Base-by-base conservation (phyloP, 768 basidiomycete species). In the Leucocoprinus leucothites region DNA sequence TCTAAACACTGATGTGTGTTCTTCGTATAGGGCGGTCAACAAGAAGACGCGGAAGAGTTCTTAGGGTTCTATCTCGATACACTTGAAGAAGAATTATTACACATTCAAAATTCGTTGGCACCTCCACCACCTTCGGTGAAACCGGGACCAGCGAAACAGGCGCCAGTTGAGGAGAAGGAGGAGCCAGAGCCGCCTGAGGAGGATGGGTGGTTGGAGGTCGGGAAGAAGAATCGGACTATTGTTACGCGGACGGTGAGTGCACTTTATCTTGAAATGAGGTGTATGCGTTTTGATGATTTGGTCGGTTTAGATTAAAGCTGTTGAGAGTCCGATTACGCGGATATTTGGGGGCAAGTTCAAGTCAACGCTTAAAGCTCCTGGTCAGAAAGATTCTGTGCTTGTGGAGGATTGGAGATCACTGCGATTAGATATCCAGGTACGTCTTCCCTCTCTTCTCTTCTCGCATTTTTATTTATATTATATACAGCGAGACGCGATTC, bases 21-120 rank as follows among this genome's bases (percentile, higher is more conserved):
- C 52, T 45, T 42, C 21, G 2, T 50, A 11, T 60, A 93, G 82
- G 85, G 91, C 35, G 94, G 94, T 0, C 91, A 94, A 56, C 96
- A 99, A 72, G 96, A 99, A 68, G 96, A 99, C 56, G 96, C 95
- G 9, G 95, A 99, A 69, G 96, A 99, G 70, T 98, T 97, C 69
- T 76, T 98, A n/a, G 96, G 96, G 2, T 98, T 97, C 72, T 96
- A 92, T 72, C 77, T 98, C 22, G 94, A 98, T 63, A 91, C 94
- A 0, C 74, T 99, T 4, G 93, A 96, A 68, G 96, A 99, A 67
- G 96, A 98, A 72, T 67, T 98, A 9, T 71, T 91, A 3, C 76
- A 78, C 2, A 71, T 96, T n/a, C 69, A 83, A 6, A 74, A 82
- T 5, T 76, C 84, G 0, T 63, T 86, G 14, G 67, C 71, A 9